These are phyloP conservation scores for Kodamaea alishanica DNA, from an alignment of 1,139 yeast genomes.

Conservation along the genomic window DNA sequence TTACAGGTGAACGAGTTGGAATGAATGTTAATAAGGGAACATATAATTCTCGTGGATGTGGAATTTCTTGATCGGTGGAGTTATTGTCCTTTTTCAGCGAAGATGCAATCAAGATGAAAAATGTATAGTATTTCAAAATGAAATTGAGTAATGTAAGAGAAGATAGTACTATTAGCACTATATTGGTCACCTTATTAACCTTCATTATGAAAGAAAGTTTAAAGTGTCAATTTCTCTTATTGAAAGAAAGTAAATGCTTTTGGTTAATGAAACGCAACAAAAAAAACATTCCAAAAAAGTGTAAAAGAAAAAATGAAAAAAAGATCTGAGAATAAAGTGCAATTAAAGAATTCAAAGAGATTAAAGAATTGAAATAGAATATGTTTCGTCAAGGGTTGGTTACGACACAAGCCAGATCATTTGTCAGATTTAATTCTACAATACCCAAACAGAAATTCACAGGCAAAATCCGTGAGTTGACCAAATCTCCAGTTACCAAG, in stretches of 20 bases:
- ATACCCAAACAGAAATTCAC: constrained; percentile 4
- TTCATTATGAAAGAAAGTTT: constrained; percentile 21
- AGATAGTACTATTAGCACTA: constrained; percentile 31
- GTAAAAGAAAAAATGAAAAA: too few species aligned
- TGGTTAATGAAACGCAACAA: background rate
- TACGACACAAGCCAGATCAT: too few species aligned
- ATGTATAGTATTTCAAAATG: constrained; percentile 19
- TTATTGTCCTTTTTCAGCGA: constrained; percentile 25
- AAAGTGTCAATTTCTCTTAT: background rate
- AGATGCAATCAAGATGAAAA: constrained; percentile 26
- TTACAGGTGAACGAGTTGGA: constrained; percentile 36
- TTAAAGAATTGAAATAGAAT: too few species aligned
- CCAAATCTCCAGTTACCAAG: constrained; percentile 35
- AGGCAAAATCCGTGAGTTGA: constrained; percentile 13
- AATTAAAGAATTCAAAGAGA: too few species aligned
- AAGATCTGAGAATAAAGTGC: too few species aligned
- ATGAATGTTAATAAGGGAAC: constrained; percentile 41
- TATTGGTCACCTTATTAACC: constrained; percentile 36
- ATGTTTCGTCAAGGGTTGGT: too few species aligned
- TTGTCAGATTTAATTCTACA: constrained; percentile 2
- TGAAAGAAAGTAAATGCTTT: background rate
- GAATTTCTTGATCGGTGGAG: constrained; percentile 26
- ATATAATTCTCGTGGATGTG: constrained; percentile 41
- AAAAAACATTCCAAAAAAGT: too few species aligned
- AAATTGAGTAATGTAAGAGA: constrained; percentile 21